Evolutionary conservation across 1,139 yeast genomes (phyloP).

Genomic region (Sugiyamaella castrensis): DNA sequence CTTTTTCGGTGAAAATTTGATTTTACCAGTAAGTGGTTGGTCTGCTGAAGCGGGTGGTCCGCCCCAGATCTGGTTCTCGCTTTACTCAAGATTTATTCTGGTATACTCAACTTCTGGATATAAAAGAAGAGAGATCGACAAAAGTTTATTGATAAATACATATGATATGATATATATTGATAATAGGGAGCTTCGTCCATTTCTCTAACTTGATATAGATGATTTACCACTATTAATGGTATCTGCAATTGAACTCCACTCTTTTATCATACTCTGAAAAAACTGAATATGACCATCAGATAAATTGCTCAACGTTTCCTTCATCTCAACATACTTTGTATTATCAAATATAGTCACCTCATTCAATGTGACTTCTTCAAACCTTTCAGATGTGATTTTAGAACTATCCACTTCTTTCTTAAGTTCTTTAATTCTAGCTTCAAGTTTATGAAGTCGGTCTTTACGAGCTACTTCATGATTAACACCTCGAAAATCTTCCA

Average conservation of each 20-base stretch:
- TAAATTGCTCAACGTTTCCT: constrained; percentile 61
- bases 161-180: neutral
- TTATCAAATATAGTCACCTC: constrained; percentile 83
- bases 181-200: neutral
- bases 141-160: neutral
- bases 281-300: constrained; percentile 77
- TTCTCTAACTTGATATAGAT: no score
- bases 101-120: no score
- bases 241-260: constrained; percentile 50
- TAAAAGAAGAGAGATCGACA: neutral
- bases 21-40: no score
- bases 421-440: constrained; percentile 57
- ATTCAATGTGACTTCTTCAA: constrained; percentile 58
- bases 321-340: constrained; percentile 75
- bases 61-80: no score
- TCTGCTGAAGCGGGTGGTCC: no score
- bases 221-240: constrained; percentile 4
- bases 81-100: no score
- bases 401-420: constrained; percentile 60
- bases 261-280: constrained; percentile 65
- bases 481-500: constrained; percentile 60
- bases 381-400: constrained; percentile 65
- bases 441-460: constrained; percentile 50
- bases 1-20: constrained; percentile 14
- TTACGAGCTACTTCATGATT: constrained; percentile 55